Base-by-base conservation (phyloP, 2,329 filamentous ascomycete species). In the Blumeria hordei region DNA sequence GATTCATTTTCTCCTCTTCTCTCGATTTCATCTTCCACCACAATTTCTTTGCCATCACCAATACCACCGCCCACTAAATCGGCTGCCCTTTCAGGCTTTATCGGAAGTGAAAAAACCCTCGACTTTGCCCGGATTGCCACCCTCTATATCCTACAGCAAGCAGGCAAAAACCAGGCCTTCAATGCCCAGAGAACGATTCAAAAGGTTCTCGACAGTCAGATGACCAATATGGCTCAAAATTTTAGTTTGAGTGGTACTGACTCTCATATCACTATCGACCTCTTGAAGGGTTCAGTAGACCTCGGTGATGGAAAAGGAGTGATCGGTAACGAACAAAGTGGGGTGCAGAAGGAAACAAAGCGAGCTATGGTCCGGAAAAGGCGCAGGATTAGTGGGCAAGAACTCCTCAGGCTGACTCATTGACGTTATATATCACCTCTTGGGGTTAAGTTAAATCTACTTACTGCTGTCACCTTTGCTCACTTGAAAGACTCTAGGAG, bases 61-160 rank as follows among this genome's bases (percentile, higher is more conserved):
- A 55, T 56, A 16, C 52, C 58, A 5, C 54, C 62, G 1, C 45
- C 55, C 16, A 53, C 58, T 1, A 56, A 58, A 3, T 54, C 56
- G 1, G 21, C 60, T 8, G n/a, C 18, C n/a, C 49, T 34, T n/a
- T 44, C 57, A 5, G 54, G 60, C 0, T 80, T 80, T 53, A 64
- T 63, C 0, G 68, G 77, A 11, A 76, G 75, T 0, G 71, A 80
- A 55, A 70, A 76, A 53, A 71, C 73, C 0, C 67, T 81, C 0
- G 80, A 83, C 61, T 84, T 84, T 67, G 74, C 77, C 0, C 72
- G 80, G 3, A 72, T 81, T 1, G 73, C 72, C 0, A 74, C 83
- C 2, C 69, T 84, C 14, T 82, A 72, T 59, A 69, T 84, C 32
- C 67, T 83, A 1, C 77, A 83, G 61, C 67, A 78, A 59, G 67